These are phyloP conservation scores for Sindora glabra DNA, from an alignment of 306 rosid species.

Conservation along the genomic window DNA sequence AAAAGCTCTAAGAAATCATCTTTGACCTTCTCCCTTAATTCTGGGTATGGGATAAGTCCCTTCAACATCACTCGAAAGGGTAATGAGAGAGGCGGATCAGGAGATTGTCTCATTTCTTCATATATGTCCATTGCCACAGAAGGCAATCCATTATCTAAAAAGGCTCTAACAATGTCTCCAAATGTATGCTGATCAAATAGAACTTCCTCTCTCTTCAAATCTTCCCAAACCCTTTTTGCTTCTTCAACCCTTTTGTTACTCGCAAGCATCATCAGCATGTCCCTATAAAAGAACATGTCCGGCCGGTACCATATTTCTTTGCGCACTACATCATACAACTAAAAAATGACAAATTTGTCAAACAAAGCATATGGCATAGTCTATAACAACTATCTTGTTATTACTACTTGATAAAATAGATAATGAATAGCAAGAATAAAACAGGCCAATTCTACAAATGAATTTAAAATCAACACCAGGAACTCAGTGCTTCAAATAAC, in stretches of 20 bases:
- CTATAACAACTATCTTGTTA: too few species aligned
- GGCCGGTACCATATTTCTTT: slow-evolving; percentile 96
- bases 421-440: too few species aligned
- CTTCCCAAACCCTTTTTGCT: slow-evolving; percentile 70
- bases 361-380: too few species aligned
- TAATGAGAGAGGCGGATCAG: slow-evolving; percentile 75
- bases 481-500: too few species aligned
- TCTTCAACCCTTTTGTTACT: slow-evolving; percentile 71
- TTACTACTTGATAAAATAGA: too few species aligned
- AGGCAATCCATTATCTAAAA: slow-evolving; percentile 57
- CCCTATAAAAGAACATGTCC: slow-evolving; percentile 82
- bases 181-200: slow-evolving; percentile 92
- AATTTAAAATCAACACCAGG: too few species aligned
- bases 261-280: slow-evolving; percentile 92
- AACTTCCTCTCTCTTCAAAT: slow-evolving; percentile 64
- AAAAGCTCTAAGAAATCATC: slow-evolving; percentile 75
- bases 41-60: slow-evolving; percentile 84
- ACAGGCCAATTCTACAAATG: too few species aligned
- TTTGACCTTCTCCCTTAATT: slow-evolving; percentile 70
- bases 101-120: slow-evolving; percentile 74
- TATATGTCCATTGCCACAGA: slow-evolving; percentile 74
- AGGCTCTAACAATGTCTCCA: slow-evolving; percentile 74
- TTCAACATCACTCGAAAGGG: slow-evolving; percentile 81
- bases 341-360: too few species aligned
- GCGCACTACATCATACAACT: slow-evolving; percentile 45